Evolutionary conservation across 164 flowering plant genomes (phyloP).

Genomic region (Brasenia schreberi): DNA sequence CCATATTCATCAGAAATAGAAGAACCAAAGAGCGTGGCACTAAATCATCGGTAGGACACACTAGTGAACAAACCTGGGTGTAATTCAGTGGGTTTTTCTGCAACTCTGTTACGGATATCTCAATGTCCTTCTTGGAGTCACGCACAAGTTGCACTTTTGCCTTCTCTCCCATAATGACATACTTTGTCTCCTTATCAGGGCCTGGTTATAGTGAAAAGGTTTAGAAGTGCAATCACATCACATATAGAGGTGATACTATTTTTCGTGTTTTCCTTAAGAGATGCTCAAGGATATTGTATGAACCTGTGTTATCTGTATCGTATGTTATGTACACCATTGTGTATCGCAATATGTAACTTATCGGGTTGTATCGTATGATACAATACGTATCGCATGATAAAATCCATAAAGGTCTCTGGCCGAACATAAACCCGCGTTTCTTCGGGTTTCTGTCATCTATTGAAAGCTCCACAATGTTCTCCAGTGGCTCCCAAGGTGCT

Average conservation of each 20-base stretch:
- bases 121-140: constrained; percentile 78
- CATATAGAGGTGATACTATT: neutral
- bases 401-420: too few relatives aligned
- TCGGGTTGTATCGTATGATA: too few relatives aligned
- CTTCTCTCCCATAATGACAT: constrained; percentile 85
- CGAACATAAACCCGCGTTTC: too few relatives aligned
- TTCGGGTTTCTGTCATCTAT: too few relatives aligned
- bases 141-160: constrained; percentile 83
- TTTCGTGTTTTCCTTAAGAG: neutral
- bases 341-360: too few relatives aligned
- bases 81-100: constrained; percentile 87
- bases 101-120: constrained; percentile 52
- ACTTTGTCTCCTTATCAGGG: constrained; percentile 71
- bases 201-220: constrained; percentile 22
- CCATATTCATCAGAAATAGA: neutral
- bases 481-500: too few relatives aligned
- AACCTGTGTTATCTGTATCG: too few relatives aligned
- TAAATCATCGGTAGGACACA: neutral
- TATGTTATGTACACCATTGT: too few relatives aligned
- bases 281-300: too few relatives aligned
- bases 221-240: neutral
- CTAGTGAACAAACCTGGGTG: constrained; percentile 48
- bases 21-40: neutral
- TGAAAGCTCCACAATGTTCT: too few relatives aligned
- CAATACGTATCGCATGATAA: too few relatives aligned